phyloP scores from a whole-genome alignment of 148 eudicot genomes.

The Silene uniflora region DNA sequence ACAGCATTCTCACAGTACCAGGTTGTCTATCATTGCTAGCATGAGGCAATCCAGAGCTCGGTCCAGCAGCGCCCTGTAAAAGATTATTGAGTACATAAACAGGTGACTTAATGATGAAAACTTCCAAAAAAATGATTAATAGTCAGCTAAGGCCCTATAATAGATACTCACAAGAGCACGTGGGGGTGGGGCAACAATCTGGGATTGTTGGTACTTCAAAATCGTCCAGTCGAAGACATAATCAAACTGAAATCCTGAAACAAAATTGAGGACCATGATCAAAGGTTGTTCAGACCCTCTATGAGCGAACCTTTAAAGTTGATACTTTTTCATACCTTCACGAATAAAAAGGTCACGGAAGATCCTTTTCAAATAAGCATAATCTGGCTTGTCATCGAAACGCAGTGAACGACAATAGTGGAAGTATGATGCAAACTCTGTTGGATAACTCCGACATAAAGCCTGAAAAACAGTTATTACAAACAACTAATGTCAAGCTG shows the following conservation, averaged over 20 bases:
- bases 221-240: conserved; percentile 69
- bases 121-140: not conserved
- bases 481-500: conserved; percentile 1
- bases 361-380: conserved; percentile 80
- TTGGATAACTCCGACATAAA: conserved; percentile 81
- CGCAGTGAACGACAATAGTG: conserved; percentile 85
- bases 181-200: conserved; percentile 75
- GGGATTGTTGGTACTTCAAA: conserved; percentile 66
- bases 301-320: not conserved
- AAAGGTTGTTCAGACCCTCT: conserved; percentile 4
- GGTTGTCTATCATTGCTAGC: conserved; percentile 50
- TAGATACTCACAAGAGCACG: conserved; percentile 62
- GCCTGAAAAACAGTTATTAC: conserved; percentile 44
- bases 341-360: conserved; percentile 87
- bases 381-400: conserved; percentile 91
- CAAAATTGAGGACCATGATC: conserved; percentile 12
- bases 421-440: conserved; percentile 87
- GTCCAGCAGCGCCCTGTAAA: conserved; percentile 78
- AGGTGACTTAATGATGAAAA: not conserved
- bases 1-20: conserved; percentile 37
- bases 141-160: conserved; percentile 11
- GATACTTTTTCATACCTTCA: conserved; percentile 47
- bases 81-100: conserved; percentile 12
- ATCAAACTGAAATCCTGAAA: conserved; percentile 77
- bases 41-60: conserved; percentile 76